These are phyloP conservation scores for Amoebophrya sp. DNA, from an alignment of 169 alveolate species.

Conservation along the genomic window DNA sequence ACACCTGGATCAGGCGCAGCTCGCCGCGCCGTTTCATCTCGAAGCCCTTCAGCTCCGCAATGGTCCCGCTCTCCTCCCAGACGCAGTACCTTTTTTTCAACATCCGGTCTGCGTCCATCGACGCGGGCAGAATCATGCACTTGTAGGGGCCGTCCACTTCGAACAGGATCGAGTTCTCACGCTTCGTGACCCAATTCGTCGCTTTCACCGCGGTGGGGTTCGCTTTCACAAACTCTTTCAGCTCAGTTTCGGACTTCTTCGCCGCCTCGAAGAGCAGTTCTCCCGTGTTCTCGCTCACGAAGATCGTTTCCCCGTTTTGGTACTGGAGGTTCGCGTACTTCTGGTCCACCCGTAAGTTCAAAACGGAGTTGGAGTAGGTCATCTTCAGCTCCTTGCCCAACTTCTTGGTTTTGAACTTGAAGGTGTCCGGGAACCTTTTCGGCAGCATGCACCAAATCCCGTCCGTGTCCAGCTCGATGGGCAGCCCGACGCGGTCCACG, in stretches of 20 bases:
- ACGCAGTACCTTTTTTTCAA: background rate
- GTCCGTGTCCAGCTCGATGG: constrained; percentile 98
- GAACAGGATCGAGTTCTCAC: constrained; percentile 83
- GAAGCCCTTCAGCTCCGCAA: constrained; percentile 26
- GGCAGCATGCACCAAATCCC: constrained; percentile 94
- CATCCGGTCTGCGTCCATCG: constrained; percentile 79
- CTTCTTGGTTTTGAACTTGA: constrained; percentile 4
- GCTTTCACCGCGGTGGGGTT: background rate
- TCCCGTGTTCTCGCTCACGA: no score
- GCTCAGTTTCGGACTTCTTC: constrained; percentile 32
- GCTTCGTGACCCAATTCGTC: background rate
- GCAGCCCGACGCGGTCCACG: constrained; percentile 88
- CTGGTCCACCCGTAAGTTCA: constrained; percentile 81
- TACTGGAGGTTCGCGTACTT: constrained; percentile 89
- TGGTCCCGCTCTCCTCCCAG: background rate
- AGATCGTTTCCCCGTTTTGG: constrained; percentile 41
- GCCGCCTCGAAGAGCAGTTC: background rate
- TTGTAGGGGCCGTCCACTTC: constrained; percentile 99
- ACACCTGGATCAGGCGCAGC: constrained; percentile 81
- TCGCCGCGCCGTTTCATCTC: constrained; percentile 94
- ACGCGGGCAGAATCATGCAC: constrained; percentile 93
- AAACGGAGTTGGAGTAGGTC: constrained; percentile 83
- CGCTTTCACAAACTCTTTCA: background rate
- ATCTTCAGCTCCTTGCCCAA: constrained; percentile 41
- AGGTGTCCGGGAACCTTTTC: constrained; percentile 28